Base-by-base conservation (phyloP, 441 rosid species). In the Flueggea neowawraea region DNA sequence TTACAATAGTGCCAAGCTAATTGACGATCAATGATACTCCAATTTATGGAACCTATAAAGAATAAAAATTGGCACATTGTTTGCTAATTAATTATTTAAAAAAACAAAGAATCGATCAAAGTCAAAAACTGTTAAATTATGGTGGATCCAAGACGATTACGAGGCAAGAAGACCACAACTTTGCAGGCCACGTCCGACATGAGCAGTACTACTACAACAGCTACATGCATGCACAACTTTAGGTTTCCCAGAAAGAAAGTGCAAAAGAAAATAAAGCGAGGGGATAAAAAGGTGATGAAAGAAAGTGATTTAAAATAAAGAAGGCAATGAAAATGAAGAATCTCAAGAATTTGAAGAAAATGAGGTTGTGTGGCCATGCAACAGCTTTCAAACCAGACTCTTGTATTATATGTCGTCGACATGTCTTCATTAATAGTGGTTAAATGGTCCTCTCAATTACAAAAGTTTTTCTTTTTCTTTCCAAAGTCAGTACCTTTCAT, bases 381-480 rank as follows among this genome's bases (percentile, higher is more conserved):
- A 36, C 1, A 36, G 41, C 41, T 36, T 36, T 36, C 41, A 36
- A 36, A 36, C 41, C 0, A 36, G 0, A 36, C 41, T 36, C 41
- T 36, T 36, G 1, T 36, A 8, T 36, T 36, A 5, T 36, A 8
- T 36, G 41, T 36, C 28, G 28, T 22, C 68, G 58, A 57, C 73
- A 66, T 71, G 67, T 71, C 56, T 63, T 66, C 62, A 28, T 45
- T 64, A 51, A 53, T 53, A 47, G 60, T 68, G 74, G 54, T 54
- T 17, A 16, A 33, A 59, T 54, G 70, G 75, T 71, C 75, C 78
- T 70, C 41, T 66, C 65, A 51, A 62, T 64, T 69, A 11, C 66
- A 59, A 76, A 77, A 79, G 80, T 67, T 62, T 15, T 55, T 31
- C 31, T 55, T 66, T 74, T 73, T 54, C 54, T 58, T 72, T 70